These are phyloP conservation scores for Tulasnella sp. DNA, from an alignment of 768 basidiomycete genomes.

Conservation along the genomic window DNA sequence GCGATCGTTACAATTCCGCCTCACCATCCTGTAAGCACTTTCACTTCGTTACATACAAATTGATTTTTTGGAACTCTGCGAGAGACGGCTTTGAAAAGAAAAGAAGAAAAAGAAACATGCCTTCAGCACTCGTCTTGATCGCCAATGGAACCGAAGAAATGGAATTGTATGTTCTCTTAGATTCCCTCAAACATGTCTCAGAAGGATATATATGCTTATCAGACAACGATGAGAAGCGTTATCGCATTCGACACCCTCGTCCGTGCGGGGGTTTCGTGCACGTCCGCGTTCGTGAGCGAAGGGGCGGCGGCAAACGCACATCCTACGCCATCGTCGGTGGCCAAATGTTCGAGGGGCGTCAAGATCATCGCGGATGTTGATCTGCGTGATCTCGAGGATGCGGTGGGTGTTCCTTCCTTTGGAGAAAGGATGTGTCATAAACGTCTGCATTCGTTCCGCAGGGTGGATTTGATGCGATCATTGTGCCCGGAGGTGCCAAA, in stretches of 20 bases:
- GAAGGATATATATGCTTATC: neutral
- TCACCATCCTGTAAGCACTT: too few relatives aligned
- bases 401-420: constrained; percentile 2
- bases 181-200: neutral
- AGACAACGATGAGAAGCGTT: constrained; percentile 43
- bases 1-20: too few relatives aligned
- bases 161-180: constrained; percentile 54
- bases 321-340: constrained; percentile 29
- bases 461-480: constrained; percentile 55
- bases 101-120: neutral
- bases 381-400: constrained; percentile 17
- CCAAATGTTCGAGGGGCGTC: constrained; percentile 60
- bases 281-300: constrained; percentile 48
- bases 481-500: constrained; percentile 69
- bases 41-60: too few relatives aligned
- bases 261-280: constrained; percentile 54
- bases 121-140: constrained; percentile 58
- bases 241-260: constrained; percentile 75
- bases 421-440: neutral
- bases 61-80: too few relatives aligned
- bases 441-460: constrained; percentile 27
- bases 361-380: constrained; percentile 52
- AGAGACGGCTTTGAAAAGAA: too few relatives aligned
- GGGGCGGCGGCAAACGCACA: constrained; percentile 25
- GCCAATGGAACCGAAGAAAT: constrained; percentile 82